Evolutionary conservation across 108 stramenopile species (phyloP).

Genomic region (Thalassiosira profunda): DNA sequence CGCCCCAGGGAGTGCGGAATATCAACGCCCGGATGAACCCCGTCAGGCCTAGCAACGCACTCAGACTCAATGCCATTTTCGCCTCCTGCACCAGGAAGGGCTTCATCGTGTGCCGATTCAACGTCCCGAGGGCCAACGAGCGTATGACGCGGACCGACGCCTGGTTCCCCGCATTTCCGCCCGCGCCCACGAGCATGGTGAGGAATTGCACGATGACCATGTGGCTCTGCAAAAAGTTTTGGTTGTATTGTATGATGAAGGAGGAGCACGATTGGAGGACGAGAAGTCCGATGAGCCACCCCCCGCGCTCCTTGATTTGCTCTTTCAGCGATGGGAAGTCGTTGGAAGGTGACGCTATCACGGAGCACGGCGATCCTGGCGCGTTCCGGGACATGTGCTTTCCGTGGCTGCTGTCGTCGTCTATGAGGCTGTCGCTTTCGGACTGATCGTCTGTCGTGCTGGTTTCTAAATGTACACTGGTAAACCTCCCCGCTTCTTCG

Average conservation of each 20-base stretch:
- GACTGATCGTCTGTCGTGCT: constrained; percentile 12
- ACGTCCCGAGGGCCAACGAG: constrained; percentile 77
- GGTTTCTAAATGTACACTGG: constrained; percentile 1
- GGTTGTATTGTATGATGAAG: constrained; percentile 84
- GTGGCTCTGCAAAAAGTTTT: constrained; percentile 80
- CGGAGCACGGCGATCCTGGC: background rate
- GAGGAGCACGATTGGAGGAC: constrained; percentile 84
- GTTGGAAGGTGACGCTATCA: background rate
- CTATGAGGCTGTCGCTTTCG: constrained; percentile 22
- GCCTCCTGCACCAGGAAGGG: constrained; percentile 71
- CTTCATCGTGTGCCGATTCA: constrained; percentile 61
- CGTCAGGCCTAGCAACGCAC: constrained; percentile 61
- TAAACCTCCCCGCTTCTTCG: constrained; percentile 4
- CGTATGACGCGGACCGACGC: constrained; percentile 90
- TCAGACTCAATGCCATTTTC: constrained; percentile 75
- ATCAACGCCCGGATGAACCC: constrained; percentile 75
- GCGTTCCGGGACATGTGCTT: constrained; percentile 22
- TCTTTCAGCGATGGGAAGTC: constrained; percentile 55
- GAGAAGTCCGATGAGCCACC: constrained; percentile 91
- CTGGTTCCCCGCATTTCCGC: constrained; percentile 94
- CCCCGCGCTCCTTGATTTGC: constrained; percentile 73
- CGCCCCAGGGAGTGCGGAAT: constrained; percentile 70
- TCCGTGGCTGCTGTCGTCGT: constrained; percentile 54
- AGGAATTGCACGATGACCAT: constrained; percentile 90
- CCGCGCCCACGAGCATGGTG: constrained; percentile 94